Evolutionary conservation across 106 monocot genomes (phyloP).

Genomic region (Acorus gramineus): DNA sequence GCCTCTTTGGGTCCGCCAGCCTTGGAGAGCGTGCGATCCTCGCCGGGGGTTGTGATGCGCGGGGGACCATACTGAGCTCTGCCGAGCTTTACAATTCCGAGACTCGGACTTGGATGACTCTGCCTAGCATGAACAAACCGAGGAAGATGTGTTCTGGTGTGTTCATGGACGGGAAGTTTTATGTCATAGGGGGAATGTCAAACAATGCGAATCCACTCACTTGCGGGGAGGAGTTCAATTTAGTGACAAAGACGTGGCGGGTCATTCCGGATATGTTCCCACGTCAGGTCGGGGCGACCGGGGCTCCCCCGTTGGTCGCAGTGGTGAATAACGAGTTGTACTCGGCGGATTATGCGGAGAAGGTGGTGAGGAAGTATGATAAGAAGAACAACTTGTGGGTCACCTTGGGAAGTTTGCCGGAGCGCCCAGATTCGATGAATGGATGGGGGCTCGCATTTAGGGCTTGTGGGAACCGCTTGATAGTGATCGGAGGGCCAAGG

Average conservation of each 20-base stretch:
- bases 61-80: constrained; percentile 34
- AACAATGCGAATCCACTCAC: constrained; percentile 27
- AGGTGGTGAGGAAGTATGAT: constrained; percentile 55
- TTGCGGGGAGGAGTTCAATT: constrained; percentile 77
- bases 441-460: constrained; percentile 87
- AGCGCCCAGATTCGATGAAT: constrained; percentile 70
- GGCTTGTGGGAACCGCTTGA: constrained; percentile 64
- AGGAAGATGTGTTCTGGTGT: constrained; percentile 80
- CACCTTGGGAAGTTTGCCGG: constrained; percentile 62
- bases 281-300: constrained; percentile 45
- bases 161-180: constrained; percentile 80
- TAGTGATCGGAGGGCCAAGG: constrained; percentile 71
- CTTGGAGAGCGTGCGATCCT: constrained; percentile 60
- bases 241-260: constrained; percentile 47
- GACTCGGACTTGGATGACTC: constrained; percentile 44
- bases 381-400: constrained; percentile 57
- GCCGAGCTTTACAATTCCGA: constrained; percentile 82
- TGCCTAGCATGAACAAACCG: constrained; percentile 55
- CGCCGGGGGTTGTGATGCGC: constrained; percentile 55
- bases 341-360: constrained; percentile 55
- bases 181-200: constrained; percentile 71
- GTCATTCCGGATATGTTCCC: constrained; percentile 61
- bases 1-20: constrained; percentile 82
- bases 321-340: constrained; percentile 76
- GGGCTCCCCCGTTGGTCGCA: constrained; percentile 74